A percentile compares a stretch with the other conserved stretches of the same genome.
phyloP scores from a whole-genome alignment of 352 stramenopile species.

The Pythium rhizo-oryzae region DNA sequence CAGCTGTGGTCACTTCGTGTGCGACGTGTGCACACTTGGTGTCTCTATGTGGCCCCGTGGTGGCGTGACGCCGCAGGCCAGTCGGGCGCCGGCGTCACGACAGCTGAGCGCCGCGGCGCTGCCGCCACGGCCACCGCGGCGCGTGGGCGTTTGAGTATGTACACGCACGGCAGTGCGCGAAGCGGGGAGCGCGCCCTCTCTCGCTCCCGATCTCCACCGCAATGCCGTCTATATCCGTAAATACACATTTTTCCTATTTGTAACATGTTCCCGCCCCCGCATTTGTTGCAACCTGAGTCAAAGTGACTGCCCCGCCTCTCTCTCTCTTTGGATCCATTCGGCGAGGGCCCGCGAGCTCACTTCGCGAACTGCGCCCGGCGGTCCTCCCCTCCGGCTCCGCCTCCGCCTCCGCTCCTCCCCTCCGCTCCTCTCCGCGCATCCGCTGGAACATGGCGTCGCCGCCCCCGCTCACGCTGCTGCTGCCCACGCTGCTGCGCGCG shows the following conservation, averaged over 20 bases:
- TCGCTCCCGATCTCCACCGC: too few species aligned
- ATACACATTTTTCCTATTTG: too few species aligned
- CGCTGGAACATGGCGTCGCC: not conserved
- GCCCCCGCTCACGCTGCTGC: slow-evolving; percentile 8
- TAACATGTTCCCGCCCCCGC: not conserved
- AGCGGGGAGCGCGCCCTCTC: too few species aligned
- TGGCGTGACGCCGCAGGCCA: not conserved
- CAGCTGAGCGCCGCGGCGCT: not conserved
- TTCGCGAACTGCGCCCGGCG: not conserved
- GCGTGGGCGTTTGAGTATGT: too few species aligned
- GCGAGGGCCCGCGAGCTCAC: too few species aligned
- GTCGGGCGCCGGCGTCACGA: not conserved
- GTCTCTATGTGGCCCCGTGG: not conserved
- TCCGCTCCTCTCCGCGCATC: too few species aligned
- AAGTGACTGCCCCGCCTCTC: too few species aligned
- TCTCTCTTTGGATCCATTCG: slow-evolving; percentile 10
- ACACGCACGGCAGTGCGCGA: too few species aligned
- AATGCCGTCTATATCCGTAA: too few species aligned
- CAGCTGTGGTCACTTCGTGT: not conserved
- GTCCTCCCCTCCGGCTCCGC: not conserved
- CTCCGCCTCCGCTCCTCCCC: slow-evolving; percentile 6
- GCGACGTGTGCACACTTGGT: slow-evolving; percentile 14
- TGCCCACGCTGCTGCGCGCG: slow-evolving; percentile 24
- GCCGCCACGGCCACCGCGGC: too few species aligned
- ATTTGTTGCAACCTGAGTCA: slow-evolving; percentile 14